Base-by-base conservation (phyloP, 768 basidiomycete genomes). In the Amanita pallidorosea region DNA sequence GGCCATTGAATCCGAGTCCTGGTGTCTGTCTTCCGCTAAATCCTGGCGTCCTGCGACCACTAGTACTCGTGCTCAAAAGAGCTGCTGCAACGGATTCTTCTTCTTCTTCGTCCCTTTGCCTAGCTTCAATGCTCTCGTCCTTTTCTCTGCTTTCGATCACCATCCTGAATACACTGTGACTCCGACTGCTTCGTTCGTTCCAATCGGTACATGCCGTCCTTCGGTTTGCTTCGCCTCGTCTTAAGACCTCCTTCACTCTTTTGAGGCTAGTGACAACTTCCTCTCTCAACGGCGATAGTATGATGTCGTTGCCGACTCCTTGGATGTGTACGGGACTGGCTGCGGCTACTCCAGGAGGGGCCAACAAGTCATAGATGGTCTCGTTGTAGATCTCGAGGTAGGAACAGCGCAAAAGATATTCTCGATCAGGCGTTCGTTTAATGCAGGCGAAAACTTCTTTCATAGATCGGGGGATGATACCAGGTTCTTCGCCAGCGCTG, bases 361-460 rank as follows among this genome's bases (percentile, higher is more conserved):
- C 83, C 9, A 99, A 80, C 1, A 99, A 70, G 58, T 95, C 91
- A 56, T 88, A 77, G 44, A 94, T 84, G 1, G 77, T 75, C 62
- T 95, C 91, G 66, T 98, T 99, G 72, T 98, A 99, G 43, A 99
- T 93, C 61, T 98, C 96, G 46, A 99, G 81, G 63, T 97, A 98
- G 6, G 89, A 90, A 62, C 93, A 95, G 15, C 94, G 82, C 7
- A 99, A 76, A n/a, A 98, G 79, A 66, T 92, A 98, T 61, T 95
- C 91, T 36, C 94, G 77, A 27, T 77, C 70, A 0, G 88, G 78
- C 1, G 88, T 89, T 44, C 74, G 73, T 36, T 79, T 79, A 64
- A 95, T 95, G 62, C 78, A 83, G 0, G 76, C 74, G 65, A 98
- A 97, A 1, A 99, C 83, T 54, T 97, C 94, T 51, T 83, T 81